phyloP scores from a whole-genome alignment of 2,329 filamentous ascomycete species.

The Colletotrichum endophyticum region DNA sequence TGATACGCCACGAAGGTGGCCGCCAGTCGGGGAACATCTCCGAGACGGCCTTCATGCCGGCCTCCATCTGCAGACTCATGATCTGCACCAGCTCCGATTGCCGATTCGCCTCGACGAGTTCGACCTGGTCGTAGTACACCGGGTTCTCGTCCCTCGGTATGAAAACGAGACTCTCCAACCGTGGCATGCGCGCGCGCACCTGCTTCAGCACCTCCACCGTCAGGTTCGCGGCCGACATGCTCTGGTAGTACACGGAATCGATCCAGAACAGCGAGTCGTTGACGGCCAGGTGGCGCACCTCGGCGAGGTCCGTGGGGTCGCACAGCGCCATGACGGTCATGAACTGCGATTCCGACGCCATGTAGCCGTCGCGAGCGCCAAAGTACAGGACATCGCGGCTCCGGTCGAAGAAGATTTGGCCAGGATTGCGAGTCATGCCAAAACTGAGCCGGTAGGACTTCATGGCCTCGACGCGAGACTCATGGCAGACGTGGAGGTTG shows the following conservation, averaged over 20 bases:
- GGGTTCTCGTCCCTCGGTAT: slow-evolving; percentile 44
- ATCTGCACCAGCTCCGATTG: slow-evolving; percentile 35
- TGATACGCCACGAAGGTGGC: slow-evolving; percentile 42
- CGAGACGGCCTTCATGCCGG: slow-evolving; percentile 36
- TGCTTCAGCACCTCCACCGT: slow-evolving; percentile 44
- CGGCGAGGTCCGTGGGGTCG: slow-evolving; percentile 42
- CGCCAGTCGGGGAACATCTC: slow-evolving; percentile 33
- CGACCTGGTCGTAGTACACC: slow-evolving; percentile 30
- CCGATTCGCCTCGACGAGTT: slow-evolving; percentile 24
- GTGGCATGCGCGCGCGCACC: slow-evolving; percentile 41
- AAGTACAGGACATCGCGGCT: slow-evolving; percentile 52
- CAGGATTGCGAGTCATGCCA: slow-evolving; percentile 44
- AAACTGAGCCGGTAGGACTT: slow-evolving; percentile 46
- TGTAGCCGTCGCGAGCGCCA: slow-evolving; percentile 47
- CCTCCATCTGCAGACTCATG: slow-evolving; percentile 39
- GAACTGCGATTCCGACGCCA: slow-evolving; percentile 50
- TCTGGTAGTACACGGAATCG: slow-evolving; percentile 35
- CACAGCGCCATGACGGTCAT: slow-evolving; percentile 48
- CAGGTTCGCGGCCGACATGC: slow-evolving; percentile 42
- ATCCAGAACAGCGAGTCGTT: slow-evolving; percentile 47
- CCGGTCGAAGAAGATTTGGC: slow-evolving; percentile 47
- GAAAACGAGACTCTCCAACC: slow-evolving; percentile 47
- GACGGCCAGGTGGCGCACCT: slow-evolving; percentile 47
- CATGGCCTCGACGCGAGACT: slow-evolving; percentile 49
- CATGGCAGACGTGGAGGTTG: slow-evolving; percentile 50